Evolutionary conservation across 2,329 filamentous ascomycete species (phyloP).

Genomic region (Tolypocladium ophioglossoides): DNA sequence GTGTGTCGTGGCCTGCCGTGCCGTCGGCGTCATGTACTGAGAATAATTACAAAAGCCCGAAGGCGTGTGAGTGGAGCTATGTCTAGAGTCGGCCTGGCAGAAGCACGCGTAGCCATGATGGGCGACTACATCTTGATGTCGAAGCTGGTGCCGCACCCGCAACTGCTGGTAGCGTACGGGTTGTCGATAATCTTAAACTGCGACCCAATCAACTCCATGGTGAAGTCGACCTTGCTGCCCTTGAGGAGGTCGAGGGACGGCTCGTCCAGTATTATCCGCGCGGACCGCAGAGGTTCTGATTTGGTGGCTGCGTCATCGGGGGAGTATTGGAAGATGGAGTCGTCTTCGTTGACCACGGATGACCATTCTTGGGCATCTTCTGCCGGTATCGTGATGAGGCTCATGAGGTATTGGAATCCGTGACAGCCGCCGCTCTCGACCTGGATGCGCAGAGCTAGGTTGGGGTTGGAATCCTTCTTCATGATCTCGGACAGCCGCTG

Average conservation of each 20-base stretch:
- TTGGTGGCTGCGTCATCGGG: conserved; percentile 30
- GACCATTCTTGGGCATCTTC: conserved; percentile 21
- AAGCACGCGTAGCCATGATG: background rate
- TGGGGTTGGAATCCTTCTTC: conserved; percentile 58
- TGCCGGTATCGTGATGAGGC: conserved; percentile 54
- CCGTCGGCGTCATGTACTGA: background rate
- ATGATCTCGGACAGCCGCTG: conserved; percentile 71
- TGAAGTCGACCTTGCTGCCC: conserved; percentile 93
- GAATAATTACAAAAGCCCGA: background rate
- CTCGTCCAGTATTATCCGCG: conserved; percentile 85
- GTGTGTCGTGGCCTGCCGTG: background rate
- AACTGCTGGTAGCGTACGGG: conserved; percentile 82
- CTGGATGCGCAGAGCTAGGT: conserved; percentile 78
- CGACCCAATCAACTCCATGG: conserved; percentile 76
- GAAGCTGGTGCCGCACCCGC: conserved; percentile 95
- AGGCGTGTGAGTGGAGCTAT: conserved; percentile 1
- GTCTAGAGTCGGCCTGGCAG: background rate
- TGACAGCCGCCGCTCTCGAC: conserved; percentile 94
- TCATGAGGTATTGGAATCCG: conserved; percentile 96
- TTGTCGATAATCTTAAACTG: conserved; percentile 98
- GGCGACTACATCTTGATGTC: conserved; percentile 61
- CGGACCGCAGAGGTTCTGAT: conserved; percentile 20
- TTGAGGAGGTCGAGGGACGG: conserved; percentile 80
- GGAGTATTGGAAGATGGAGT: conserved; percentile 73
- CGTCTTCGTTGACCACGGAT: conserved; percentile 53